phyloP scores from a whole-genome alignment of 257 asterid species.

The Ophiorrhiza pumila region DNA sequence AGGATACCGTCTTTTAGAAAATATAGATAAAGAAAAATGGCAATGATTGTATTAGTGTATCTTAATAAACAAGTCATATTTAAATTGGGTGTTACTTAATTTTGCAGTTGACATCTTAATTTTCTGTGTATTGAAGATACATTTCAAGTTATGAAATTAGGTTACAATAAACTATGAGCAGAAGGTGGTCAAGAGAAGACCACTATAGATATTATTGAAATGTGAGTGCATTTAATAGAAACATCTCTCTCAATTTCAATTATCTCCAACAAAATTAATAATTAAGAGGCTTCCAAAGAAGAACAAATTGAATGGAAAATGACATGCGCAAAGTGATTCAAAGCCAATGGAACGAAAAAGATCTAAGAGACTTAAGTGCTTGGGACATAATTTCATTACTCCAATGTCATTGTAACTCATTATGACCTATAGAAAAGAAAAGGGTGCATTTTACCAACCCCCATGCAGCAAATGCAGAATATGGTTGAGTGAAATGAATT shows the following conservation, averaged over 20 bases:
- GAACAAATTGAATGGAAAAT: slow-evolving; percentile 1
- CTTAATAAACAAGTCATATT: too few species aligned
- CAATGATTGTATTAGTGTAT: too few species aligned
- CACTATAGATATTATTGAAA: not conserved
- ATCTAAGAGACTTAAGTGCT: slow-evolving; percentile 6
- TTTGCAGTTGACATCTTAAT: too few species aligned
- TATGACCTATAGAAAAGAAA: not conserved
- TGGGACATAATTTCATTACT: not conserved
- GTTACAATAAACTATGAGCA: not conserved
- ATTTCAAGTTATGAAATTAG: not conserved
- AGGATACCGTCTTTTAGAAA: too few species aligned
- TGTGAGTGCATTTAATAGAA: slow-evolving; percentile 11
- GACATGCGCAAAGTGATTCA: slow-evolving; percentile 1
- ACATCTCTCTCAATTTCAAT: slow-evolving; percentile 7
- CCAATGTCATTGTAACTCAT: not conserved
- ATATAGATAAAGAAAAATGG: too few species aligned
- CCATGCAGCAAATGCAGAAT: not conserved
- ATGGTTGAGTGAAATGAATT: not conserved
- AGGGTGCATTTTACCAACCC: not conserved
- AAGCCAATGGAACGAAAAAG: slow-evolving; percentile 1
- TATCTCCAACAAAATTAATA: not conserved
- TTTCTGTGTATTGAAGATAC: not conserved
- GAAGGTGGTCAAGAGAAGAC: not conserved
- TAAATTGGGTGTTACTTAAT: too few species aligned
- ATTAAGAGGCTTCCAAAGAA: not conserved